Percentiles rank a stretch among this genome's conserved stretches.
phyloP scores from a whole-genome alignment of 2,329 filamentous ascomycete genomes.

The Hymenoscyphus albidus region DNA sequence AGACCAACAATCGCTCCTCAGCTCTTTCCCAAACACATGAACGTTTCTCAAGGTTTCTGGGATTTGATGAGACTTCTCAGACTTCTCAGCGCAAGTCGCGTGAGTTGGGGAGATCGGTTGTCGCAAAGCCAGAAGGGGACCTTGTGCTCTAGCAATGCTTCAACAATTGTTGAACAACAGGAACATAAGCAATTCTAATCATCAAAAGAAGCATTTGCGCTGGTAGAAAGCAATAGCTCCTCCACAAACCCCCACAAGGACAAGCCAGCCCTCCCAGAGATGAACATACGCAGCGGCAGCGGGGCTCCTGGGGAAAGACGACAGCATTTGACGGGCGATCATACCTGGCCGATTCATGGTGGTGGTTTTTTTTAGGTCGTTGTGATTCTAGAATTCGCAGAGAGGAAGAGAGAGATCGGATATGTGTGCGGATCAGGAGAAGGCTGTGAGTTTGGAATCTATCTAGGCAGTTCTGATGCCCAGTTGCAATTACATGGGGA shows the following conservation, averaged over 20 bases:
- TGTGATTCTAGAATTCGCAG: neutral
- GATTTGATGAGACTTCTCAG: constrained; percentile 1
- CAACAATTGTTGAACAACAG: neutral
- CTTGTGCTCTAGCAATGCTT: neutral
- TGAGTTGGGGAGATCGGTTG: neutral
- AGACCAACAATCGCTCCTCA: neutral
- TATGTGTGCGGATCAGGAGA: constrained; percentile 2
- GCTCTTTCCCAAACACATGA: constrained; percentile 2
- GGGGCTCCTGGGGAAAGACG: constrained; percentile 29
- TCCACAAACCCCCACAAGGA: neutral
- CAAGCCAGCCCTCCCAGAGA: constrained; percentile 7
- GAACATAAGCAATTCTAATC: neutral
- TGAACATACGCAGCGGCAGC: constrained; percentile 17
- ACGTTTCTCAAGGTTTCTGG: neutral
- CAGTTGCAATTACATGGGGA: neutral
- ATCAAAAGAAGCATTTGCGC: neutral
- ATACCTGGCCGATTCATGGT: constrained; percentile 37
- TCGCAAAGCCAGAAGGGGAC: neutral
- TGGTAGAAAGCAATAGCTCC: neutral
- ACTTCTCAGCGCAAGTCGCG: neutral
- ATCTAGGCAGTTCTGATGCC: neutral
- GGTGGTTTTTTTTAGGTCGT: constrained; percentile 3
- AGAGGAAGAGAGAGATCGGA: neutral
- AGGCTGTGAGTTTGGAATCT: constrained; percentile 7
- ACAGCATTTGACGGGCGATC: constrained; percentile 21